Percentiles rank a stretch among this genome's conserved stretches.
Evolutionary conservation across 805 yeast species (phyloP).

Genomic region (Blastobotrys muscicola): DNA sequence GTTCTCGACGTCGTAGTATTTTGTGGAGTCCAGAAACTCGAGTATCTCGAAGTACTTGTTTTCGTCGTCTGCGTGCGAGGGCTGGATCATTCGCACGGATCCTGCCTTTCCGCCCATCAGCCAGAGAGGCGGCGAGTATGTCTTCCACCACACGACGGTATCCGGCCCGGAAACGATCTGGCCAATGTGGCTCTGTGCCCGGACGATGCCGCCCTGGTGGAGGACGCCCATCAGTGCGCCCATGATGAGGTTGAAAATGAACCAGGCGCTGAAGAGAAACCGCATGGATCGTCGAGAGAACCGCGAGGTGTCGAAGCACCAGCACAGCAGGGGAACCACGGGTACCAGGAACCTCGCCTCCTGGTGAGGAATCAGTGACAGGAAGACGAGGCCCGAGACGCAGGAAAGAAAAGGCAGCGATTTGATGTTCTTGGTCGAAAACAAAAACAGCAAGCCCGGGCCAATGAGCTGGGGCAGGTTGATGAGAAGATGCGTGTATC

Average conservation of each 20-base stretch:
- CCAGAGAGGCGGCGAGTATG: constrained; percentile 93
- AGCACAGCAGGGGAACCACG: constrained; percentile 56
- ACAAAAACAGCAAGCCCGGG: constrained; percentile 49
- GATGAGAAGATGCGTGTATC: constrained; percentile 60
- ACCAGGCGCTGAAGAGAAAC: constrained; percentile 37
- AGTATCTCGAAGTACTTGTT: constrained; percentile 8
- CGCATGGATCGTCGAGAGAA: constrained; percentile 14
- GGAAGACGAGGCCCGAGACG: constrained; percentile 47
- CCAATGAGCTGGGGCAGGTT: constrained; percentile 80
- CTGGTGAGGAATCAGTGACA: constrained; percentile 83
- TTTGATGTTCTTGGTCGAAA: constrained; percentile 31
- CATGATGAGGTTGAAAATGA: constrained; percentile 51
- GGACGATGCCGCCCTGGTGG: constrained; percentile 88
- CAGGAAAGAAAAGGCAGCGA: constrained; percentile 53
- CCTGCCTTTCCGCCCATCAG: constrained; percentile 35
- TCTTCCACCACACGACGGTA: constrained; percentile 77
- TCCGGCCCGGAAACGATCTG: constrained; percentile 17
- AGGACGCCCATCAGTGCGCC: constrained; percentile 63
- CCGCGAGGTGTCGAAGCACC: constrained; percentile 35
- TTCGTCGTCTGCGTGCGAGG: constrained; percentile 4
- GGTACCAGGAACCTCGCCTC: constrained; percentile 86
- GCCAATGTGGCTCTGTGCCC: constrained; percentile 37
- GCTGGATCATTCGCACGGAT: constrained; percentile 19
- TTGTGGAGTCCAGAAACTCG: constrained; percentile 7
- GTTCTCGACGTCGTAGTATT: background rate